Percentiles rank a stretch among this genome's conserved stretches.
These are phyloP conservation scores for Teunomyces barrocoloradensis DNA, from an alignment of 805 yeast species.

Conservation along the genomic window DNA sequence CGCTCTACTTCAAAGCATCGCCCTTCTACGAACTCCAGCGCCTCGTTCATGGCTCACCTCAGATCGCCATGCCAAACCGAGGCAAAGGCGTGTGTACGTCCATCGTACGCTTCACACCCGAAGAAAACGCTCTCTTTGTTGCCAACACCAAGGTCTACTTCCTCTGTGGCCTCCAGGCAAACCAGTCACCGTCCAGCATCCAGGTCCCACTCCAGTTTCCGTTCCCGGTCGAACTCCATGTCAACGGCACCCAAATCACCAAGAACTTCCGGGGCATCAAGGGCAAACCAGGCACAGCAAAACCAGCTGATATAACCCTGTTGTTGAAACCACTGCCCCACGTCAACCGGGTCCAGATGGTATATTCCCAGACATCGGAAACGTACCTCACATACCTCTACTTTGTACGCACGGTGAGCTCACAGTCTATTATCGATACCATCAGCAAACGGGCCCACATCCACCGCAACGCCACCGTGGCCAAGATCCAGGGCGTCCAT, in stretches of 20 bases:
- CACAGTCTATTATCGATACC: conserved; percentile 19
- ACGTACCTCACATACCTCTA: conserved; percentile 55
- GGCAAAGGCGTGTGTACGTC: conserved; percentile 38
- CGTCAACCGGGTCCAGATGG: conserved; percentile 48
- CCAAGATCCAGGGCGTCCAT: conserved; percentile 39
- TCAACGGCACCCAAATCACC: conserved; percentile 53
- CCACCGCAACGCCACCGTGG: conserved; percentile 46
- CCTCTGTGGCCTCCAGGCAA: conserved; percentile 47
- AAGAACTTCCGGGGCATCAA: conserved; percentile 61
- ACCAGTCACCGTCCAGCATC: conserved; percentile 17
- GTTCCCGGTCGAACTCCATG: conserved; percentile 60
- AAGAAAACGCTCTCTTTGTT: conserved; percentile 40
- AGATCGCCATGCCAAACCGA: conserved; percentile 42
- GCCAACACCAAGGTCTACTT: conserved; percentile 41
- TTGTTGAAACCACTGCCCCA: conserved; percentile 27
- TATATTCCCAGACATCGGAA: conserved; percentile 56
- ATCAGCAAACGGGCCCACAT: conserved; percentile 48
- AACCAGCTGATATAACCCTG: conserved; percentile 76
- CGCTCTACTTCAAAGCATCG: conserved; percentile 49
- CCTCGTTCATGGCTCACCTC: conserved; percentile 49
- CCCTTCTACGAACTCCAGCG: conserved; percentile 55
- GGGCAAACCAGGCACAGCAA: conserved; percentile 71
- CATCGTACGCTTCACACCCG: conserved; percentile 41
- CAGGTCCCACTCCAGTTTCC: conserved; percentile 62
- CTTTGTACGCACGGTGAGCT: conserved; percentile 45